A percentile compares a stretch with the other conserved stretches of the same genome.
phyloP scores from a whole-genome alignment of 495 filamentous ascomycete genomes.

The Tuber melanosporum region DNA sequence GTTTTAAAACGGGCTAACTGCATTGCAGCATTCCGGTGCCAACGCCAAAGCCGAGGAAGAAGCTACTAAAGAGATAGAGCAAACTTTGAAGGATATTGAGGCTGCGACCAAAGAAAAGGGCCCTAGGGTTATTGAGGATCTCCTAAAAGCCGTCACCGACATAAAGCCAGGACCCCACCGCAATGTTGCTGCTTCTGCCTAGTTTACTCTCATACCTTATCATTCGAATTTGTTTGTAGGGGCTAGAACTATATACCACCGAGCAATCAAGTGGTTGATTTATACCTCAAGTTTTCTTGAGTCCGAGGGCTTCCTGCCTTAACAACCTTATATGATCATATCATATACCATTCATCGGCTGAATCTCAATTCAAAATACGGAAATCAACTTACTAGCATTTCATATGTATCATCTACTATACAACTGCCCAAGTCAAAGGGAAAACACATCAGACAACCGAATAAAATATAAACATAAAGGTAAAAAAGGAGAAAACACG shows the following conservation, averaged over 20 bases:
- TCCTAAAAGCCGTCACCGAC: conserved; percentile 71
- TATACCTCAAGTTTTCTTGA: neutral
- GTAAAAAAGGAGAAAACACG: neutral
- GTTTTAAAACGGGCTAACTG: conserved; percentile 5
- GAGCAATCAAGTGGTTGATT: neutral
- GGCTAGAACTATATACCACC: conserved; percentile 1
- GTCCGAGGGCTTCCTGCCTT: neutral
- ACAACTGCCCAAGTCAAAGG: neutral
- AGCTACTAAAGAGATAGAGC: conserved; percentile 72
- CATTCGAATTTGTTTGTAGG: conserved; percentile 8
- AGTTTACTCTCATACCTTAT: neutral
- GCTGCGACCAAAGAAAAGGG: conserved; percentile 69
- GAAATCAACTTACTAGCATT: neutral
- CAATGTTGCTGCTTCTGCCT: conserved; percentile 29
- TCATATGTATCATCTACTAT: neutral
- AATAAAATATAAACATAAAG: neutral
- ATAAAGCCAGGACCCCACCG: conserved; percentile 56
- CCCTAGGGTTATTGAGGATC: conserved; percentile 68
- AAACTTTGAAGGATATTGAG: conserved; percentile 74
- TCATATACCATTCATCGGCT: neutral
- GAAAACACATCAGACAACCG: neutral
- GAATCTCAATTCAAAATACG: neutral
- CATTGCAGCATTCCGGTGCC: conserved; percentile 60
- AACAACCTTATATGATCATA: neutral
- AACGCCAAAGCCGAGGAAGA: conserved; percentile 84